Percentiles rank a stretch among this genome's conserved stretches.
Evolutionary conservation across 441 rosid genomes (phyloP).

Genomic region (Erodium texanum): DNA sequence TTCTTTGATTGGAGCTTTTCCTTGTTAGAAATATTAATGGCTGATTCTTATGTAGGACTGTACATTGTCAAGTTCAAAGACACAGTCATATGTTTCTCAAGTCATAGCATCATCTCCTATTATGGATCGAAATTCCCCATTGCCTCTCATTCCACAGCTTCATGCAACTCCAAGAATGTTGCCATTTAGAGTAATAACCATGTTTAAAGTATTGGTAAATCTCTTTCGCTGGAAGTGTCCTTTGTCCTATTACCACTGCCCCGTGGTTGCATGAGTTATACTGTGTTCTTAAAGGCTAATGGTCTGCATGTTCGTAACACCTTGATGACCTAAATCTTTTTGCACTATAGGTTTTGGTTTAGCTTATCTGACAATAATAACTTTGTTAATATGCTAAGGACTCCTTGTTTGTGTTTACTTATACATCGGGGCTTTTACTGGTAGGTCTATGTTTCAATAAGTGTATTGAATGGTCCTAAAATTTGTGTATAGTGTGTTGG

Average conservation of each 20-base stretch:
- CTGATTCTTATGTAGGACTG: constrained; percentile 43
- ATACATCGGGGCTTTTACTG: background rate
- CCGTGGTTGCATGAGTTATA: background rate
- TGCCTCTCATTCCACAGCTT: constrained; percentile 72
- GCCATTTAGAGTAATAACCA: constrained; percentile 79
- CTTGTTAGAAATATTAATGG: constrained; percentile 19
- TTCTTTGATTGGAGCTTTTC: constrained; percentile 2
- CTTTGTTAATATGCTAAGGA: background rate
- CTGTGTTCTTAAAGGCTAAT: background rate
- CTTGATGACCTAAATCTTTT: background rate
- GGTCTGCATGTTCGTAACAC: background rate
- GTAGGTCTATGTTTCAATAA: background rate
- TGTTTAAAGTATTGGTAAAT: constrained; percentile 82
- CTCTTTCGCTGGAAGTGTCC: background rate
- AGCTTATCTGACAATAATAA: background rate
- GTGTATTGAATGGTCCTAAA: background rate
- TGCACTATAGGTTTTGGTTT: background rate
- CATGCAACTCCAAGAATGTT: constrained; percentile 50
- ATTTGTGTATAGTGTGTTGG: background rate
- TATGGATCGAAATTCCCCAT: constrained; percentile 30
- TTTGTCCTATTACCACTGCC: background rate
- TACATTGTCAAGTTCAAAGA: constrained; percentile 42
- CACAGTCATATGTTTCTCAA: constrained; percentile 54
- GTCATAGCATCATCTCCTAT: constrained; percentile 56
- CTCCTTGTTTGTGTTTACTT: background rate